Evolutionary conservation across 495 filamentous ascomycete genomes (phyloP), one percentile per base, ranked within the genome.

Genomic region (Rostrohypoxylon terebratum): DNA sequence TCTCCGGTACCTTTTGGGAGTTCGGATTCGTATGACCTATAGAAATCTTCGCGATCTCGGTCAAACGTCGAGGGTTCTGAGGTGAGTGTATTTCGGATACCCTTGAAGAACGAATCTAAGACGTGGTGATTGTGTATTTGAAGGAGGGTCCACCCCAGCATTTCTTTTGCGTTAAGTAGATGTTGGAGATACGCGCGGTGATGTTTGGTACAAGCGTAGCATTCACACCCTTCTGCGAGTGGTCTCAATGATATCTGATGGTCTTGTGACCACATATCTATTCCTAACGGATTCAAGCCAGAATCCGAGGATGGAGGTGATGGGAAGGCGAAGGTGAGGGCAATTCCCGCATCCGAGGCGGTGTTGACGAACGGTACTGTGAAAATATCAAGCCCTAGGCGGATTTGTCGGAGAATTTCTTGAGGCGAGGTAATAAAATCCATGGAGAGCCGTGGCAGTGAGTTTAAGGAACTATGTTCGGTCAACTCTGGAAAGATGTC

Each of bases 81-180:
- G 0, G 55, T 57, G 0, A 84, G 72, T 4, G 76, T 53, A 2
- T 77, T 74, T 6, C 94, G 88, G 4, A 97, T 83, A 0, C 83
- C 83, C 0, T 83, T 77, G 77, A 98, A 97, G 83, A 99, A 98
- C 0, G 75, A 45, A 58, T 89, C 84, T 51, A 97, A 77, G 1
- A 92, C 80, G 31, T 89, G 84, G 72, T 93, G 87, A 77, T 99
- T 99, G 80, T 99, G 96, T 11, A 97, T 84, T 77, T 97, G 94
- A 25, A 99, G 82, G 13, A 99, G 85, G 2, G 92, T 91, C 96
- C 96, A 99, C 23, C 89, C 95, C 2, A 97, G 89, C 96, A 99
- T 98, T 79, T 99, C 96, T 72, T 94, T 94, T 0, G 96, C 93
- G 14, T 83, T 78, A 3, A 99, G 86, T 4, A 99, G 86, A 77